Percentiles rank a stretch among this genome's conserved stretches.
Conservation (phyloP, 2,329 filamentous ascomycete genomes). For the Seiridium unicorne region DNA sequence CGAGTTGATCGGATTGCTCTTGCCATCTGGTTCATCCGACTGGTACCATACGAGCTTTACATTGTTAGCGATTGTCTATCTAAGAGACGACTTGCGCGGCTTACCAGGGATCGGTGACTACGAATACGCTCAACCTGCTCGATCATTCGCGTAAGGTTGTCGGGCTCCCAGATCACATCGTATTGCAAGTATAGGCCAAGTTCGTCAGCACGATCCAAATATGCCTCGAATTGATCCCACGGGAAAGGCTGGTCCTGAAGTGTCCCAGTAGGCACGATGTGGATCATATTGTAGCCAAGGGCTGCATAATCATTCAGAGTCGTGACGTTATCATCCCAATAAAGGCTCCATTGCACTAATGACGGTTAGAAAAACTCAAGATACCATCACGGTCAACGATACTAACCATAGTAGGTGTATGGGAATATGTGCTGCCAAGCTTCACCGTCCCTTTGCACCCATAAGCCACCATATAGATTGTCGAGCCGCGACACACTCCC, state of each 20-base stretch:
- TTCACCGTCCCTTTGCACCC: conserved; percentile 14
- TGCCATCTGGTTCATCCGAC: conserved; percentile 49
- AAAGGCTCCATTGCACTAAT: conserved; percentile 17
- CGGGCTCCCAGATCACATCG: conserved; percentile 15
- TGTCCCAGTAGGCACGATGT: conserved; percentile 17
- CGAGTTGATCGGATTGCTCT: conserved; percentile 41
- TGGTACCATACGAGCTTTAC: conserved; percentile 42
- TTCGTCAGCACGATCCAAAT: conserved; percentile 16
- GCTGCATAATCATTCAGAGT: conserved; percentile 16
- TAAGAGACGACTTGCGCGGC: background rate
- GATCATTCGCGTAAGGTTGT: conserved; percentile 15
- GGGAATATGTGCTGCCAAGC: conserved; percentile 16
- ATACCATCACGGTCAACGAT: too few species aligned
- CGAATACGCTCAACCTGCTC: conserved; percentile 33
- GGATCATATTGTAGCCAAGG: conserved; percentile 17
- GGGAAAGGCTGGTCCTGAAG: conserved; percentile 16
- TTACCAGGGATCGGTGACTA: conserved; percentile 27
- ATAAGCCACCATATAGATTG: conserved; percentile 15
- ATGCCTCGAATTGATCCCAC: conserved; percentile 17
- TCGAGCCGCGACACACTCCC: conserved; percentile 17
- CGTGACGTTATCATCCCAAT: conserved; percentile 17
- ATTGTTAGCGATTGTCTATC: background rate
- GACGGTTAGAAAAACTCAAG: background rate
- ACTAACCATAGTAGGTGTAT: conserved; percentile 15
- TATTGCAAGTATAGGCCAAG: conserved; percentile 18